Evolutionary conservation across 202 grass and related monocot genomes (phyloP).

Genomic region (Carex arenaria): DNA sequence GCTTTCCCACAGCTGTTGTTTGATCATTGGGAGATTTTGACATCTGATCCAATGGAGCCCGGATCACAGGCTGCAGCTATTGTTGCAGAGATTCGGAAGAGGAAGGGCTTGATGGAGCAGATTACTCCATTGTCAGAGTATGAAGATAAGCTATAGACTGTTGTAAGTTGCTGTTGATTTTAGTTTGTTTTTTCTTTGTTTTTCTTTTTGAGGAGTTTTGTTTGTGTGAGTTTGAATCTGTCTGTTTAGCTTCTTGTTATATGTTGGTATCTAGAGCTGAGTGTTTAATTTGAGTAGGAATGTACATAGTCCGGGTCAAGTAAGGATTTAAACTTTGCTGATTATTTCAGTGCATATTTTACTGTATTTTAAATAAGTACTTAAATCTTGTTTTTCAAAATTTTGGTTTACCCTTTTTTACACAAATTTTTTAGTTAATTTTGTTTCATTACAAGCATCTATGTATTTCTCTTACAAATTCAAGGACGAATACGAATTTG

Average conservation of each 20-base stretch:
- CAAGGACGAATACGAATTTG: too few relatives aligned
- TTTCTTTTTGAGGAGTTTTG: background rate
- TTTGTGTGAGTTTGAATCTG: background rate
- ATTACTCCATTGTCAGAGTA: slow-evolving; percentile 32
- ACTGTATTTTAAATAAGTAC: too few relatives aligned
- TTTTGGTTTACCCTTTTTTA: too few relatives aligned
- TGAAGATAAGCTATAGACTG: slow-evolving; percentile 34
- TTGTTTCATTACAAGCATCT: too few relatives aligned
- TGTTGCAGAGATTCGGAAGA: slow-evolving; percentile 35
- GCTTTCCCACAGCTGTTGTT: slow-evolving; percentile 41
- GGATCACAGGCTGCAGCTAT: slow-evolving; percentile 19
- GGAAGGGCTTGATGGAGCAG: slow-evolving; percentile 43
- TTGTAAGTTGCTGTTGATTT: background rate
- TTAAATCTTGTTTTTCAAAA: too few relatives aligned
- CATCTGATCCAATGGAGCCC: slow-evolving; percentile 27
- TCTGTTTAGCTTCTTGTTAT: background rate
- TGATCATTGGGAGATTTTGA: slow-evolving; percentile 45
- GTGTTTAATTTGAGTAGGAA: background rate
- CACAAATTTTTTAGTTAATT: too few relatives aligned
- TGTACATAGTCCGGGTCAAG: background rate
- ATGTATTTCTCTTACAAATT: too few relatives aligned
- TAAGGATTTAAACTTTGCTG: background rate
- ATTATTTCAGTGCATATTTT: background rate
- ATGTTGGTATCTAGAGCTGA: background rate
- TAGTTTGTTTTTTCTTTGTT: background rate